These are phyloP conservation scores for Debaryomyces castellii DNA, from an alignment of 805 yeast species.

Conservation along the genomic window DNA sequence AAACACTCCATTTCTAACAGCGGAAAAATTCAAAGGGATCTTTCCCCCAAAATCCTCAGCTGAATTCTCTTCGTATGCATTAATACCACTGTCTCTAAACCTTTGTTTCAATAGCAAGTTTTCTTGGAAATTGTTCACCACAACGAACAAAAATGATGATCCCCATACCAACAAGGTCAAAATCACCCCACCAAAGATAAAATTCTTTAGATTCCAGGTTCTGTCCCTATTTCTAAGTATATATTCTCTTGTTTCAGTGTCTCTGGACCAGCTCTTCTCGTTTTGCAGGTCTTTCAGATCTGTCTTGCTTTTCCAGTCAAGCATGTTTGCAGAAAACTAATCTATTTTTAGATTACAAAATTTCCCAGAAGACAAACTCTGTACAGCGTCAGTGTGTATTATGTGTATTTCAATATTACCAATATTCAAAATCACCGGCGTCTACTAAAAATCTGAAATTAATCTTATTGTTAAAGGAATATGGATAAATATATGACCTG, in stretches of 20 bases:
- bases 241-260: background rate
- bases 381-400: background rate
- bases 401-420: background rate
- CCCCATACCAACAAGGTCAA: constrained; percentile 37
- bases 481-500: background rate
- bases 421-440: background rate
- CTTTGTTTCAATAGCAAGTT: background rate
- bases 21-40: constrained; percentile 26
- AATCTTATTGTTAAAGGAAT: no score
- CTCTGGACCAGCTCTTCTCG: background rate
- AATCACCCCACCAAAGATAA: constrained; percentile 15
- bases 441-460: background rate
- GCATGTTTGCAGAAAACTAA: background rate
- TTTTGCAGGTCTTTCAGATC: background rate
- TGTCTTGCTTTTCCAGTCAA: background rate
- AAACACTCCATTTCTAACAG: constrained; percentile 55
- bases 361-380: background rate
- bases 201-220: constrained; percentile 1
- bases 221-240: background rate
- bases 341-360: background rate
- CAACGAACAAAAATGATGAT: constrained; percentile 26
- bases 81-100: background rate
- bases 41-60: constrained; percentile 14
- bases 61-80: background rate
- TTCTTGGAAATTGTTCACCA: constrained; percentile 16